A percentile compares a stretch with the other conserved stretches of the same genome.
Conservation (phyloP, 2,329 filamentous ascomycete genomes). For the Fusarium sp. region DNA sequence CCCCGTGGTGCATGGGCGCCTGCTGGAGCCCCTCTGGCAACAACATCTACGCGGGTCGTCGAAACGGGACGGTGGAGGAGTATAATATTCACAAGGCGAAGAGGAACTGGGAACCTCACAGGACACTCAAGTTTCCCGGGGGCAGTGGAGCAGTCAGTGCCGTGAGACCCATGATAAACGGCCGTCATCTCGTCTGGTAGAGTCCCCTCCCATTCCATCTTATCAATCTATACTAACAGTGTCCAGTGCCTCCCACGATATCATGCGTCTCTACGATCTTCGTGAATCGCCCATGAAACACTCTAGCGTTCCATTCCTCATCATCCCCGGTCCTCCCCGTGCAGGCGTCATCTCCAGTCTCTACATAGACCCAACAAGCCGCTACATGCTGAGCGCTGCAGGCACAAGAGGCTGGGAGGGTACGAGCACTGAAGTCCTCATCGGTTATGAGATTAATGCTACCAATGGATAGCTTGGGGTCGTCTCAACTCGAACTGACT, state of each 20-base stretch:
- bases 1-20: slow-evolving; percentile 97
- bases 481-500: not conserved
- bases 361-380: slow-evolving; percentile 86
- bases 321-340: slow-evolving; percentile 83
- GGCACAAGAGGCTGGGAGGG: slow-evolving; percentile 97
- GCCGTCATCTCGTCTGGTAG: slow-evolving; percentile 83
- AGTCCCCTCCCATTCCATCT: slow-evolving; percentile 12
- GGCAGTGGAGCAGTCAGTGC: slow-evolving; percentile 91
- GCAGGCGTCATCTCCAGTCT: slow-evolving; percentile 88
- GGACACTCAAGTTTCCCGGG: slow-evolving; percentile 85
- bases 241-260: slow-evolving; percentile 86
- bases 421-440: slow-evolving; percentile 83
- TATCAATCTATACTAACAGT: not conserved
- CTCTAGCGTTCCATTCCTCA: slow-evolving; percentile 90
- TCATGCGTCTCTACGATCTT: slow-evolving; percentile 90
- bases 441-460: slow-evolving; percentile 86
- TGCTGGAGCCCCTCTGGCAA: slow-evolving; percentile 98
- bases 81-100: slow-evolving; percentile 82
- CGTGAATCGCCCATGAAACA: slow-evolving; percentile 73
- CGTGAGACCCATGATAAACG: slow-evolving; percentile 89
- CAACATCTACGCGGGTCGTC: slow-evolving; percentile 88
- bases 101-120: slow-evolving; percentile 74
- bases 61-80: slow-evolving; percentile 94
- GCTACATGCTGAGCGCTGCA: slow-evolving; percentile 90
- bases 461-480: slow-evolving; percentile 15